Percentiles rank a stretch among this genome's conserved stretches.
phyloP scores from a whole-genome alignment of 495 filamentous ascomycete species.

The Talaromyces liani region DNA sequence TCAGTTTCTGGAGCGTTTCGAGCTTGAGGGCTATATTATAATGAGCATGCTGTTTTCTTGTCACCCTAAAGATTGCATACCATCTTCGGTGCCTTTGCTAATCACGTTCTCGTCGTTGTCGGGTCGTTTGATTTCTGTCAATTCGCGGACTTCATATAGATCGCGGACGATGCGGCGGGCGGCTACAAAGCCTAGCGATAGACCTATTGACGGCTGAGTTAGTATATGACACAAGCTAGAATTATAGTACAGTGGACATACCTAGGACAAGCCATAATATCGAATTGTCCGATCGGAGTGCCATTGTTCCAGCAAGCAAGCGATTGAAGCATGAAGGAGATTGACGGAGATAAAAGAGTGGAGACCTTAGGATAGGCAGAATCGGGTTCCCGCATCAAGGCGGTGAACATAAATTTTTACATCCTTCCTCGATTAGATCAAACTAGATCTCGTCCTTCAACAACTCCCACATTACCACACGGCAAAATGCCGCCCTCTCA shows the following conservation, averaged over 20 bases:
- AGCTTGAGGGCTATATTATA: slow-evolving; percentile 36
- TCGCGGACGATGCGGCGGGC: slow-evolving; percentile 37
- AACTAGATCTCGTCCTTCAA: background rate
- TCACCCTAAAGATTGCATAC: slow-evolving; percentile 14
- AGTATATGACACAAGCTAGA: background rate
- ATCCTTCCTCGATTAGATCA: background rate
- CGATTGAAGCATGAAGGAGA: background rate
- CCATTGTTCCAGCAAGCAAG: slow-evolving; percentile 20
- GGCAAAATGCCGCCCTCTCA: slow-evolving; percentile 82
- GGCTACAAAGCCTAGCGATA: slow-evolving; percentile 36
- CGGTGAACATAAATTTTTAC: slow-evolving; percentile 28
- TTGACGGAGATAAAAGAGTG: slow-evolving; percentile 15
- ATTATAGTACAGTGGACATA: slow-evolving; percentile 10
- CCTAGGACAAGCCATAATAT: slow-evolving; percentile 40
- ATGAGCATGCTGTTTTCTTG: background rate
- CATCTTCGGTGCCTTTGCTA: slow-evolving; percentile 42
- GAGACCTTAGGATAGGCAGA: slow-evolving; percentile 24
- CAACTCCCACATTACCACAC: background rate
- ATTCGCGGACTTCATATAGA: slow-evolving; percentile 36
- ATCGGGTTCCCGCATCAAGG: slow-evolving; percentile 18
- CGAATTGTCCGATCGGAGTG: slow-evolving; percentile 32
- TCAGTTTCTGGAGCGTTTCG: slow-evolving; percentile 41
- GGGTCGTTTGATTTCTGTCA: slow-evolving; percentile 42
- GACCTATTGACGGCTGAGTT: slow-evolving; percentile 20
- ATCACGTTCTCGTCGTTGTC: slow-evolving; percentile 39